These are phyloP conservation scores for Teratosphaeriaceae sp. DNA, from an alignment of 2,329 filamentous ascomycete genomes.

Conservation along the genomic window DNA sequence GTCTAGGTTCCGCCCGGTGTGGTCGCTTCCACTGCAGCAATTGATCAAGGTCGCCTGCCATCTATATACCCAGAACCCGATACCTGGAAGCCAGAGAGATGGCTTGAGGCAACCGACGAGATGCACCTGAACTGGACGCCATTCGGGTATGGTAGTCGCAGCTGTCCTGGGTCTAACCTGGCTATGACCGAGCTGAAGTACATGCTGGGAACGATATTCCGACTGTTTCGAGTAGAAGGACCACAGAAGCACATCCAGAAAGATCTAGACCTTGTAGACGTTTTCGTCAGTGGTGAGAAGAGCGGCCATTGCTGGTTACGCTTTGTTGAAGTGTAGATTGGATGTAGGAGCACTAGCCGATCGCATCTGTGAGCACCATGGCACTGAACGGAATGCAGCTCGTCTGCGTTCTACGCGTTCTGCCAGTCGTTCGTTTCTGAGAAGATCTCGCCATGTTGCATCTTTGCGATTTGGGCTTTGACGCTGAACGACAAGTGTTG, in stretches of 20 bases:
- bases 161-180: conserved; percentile 41
- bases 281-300: conserved; percentile 10
- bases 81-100: conserved; percentile 33
- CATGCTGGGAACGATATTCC: conserved; percentile 12
- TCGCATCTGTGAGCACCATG: no score
- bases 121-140: conserved; percentile 42
- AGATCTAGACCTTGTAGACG: conserved; percentile 10
- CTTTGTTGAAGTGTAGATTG: no score
- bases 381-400: no score
- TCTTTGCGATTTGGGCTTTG: no score
- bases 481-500: no score
- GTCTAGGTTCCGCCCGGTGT: conserved; percentile 29
- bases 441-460: no score
- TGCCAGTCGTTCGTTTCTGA: no score
- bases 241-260: conserved; percentile 2
- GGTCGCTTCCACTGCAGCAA: conserved; percentile 36
- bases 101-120: conserved; percentile 22
- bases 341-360: no score
- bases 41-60: conserved; percentile 34
- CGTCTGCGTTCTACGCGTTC: no score
- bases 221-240: conserved; percentile 4
- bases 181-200: conserved; percentile 53
- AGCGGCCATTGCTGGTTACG: conserved; percentile 12
- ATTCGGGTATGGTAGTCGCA: conserved; percentile 40
- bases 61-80: conserved; percentile 34